These are phyloP conservation scores for Aspergillus udagawae DNA, from an alignment of 2,329 filamentous ascomycete genomes.

Conservation along the genomic window DNA sequence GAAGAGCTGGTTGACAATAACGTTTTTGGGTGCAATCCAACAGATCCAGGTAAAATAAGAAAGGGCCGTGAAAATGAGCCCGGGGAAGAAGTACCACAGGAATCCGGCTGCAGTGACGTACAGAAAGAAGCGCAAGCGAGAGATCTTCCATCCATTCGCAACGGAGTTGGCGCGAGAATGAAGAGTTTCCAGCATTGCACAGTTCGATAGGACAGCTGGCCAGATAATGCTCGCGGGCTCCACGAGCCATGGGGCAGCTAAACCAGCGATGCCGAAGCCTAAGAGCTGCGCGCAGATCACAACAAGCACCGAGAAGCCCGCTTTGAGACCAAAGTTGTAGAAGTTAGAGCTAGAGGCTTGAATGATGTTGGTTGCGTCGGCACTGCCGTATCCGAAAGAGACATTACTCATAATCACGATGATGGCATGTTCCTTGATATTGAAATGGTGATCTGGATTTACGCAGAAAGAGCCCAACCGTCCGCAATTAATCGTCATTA, in stretches of 20 bases:
- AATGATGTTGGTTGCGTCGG: slow-evolving; percentile 46
- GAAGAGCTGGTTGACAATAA: slow-evolving; percentile 46
- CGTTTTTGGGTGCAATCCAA: slow-evolving; percentile 48
- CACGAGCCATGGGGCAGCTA: slow-evolving; percentile 36
- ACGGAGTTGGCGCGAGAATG: slow-evolving; percentile 36
- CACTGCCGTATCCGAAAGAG: slow-evolving; percentile 45
- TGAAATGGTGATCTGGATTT: slow-evolving; percentile 44
- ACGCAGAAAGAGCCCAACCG: slow-evolving; percentile 20
- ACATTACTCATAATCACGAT: slow-evolving; percentile 50
- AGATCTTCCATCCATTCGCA: slow-evolving; percentile 38
- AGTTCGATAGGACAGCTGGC: slow-evolving; percentile 37
- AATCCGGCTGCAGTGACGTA: slow-evolving; percentile 28
- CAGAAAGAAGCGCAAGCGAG: slow-evolving; percentile 37
- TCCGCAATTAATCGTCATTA: slow-evolving; percentile 25
- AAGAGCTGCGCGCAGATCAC: slow-evolving; percentile 38
- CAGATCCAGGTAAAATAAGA: slow-evolving; percentile 48
- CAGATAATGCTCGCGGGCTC: slow-evolving; percentile 39
- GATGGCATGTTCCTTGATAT: slow-evolving; percentile 46
- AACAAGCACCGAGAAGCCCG: slow-evolving; percentile 37
- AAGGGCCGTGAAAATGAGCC: slow-evolving; percentile 47
- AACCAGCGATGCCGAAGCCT: slow-evolving; percentile 39
- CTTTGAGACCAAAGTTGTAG: slow-evolving; percentile 39
- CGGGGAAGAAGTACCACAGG: slow-evolving; percentile 52
- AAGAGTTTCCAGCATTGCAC: slow-evolving; percentile 36
- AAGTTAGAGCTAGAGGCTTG: slow-evolving; percentile 37